Evolutionary conservation across 2,329 filamentous ascomycete species (phyloP), one percentile per base, ranked within the genome.

Genomic region (Talaromyces marneffei): DNA sequence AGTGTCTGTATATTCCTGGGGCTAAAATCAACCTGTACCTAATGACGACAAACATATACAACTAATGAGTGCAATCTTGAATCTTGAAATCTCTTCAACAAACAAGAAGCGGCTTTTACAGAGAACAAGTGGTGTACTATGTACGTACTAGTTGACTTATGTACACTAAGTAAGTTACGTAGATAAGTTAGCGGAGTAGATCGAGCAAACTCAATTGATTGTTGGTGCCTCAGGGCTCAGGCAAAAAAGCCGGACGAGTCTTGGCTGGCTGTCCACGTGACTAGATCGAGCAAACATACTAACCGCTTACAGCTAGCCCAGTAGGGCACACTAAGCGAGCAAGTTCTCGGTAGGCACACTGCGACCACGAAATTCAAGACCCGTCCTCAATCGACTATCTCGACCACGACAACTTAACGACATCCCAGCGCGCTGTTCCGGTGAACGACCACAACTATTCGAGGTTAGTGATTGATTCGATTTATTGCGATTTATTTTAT

Each of bases 341-440:
- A 75, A 77, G 73, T 23, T 71, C 70, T 59, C 57, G 57, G 60
- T 40, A 46, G 29, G 23, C 60, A 77, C 74, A 75, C 68, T 75
- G 75, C 74, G 71, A 76, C 52, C 75, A 74, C 74, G 73, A 77
- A 77, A 75, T 77, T 77, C 75, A 66, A 70, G 69, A 72, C 66
- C 65, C 69, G 69, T 70, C 74, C 71, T 71, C 68, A 71, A 69
- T 72, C 72, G 68, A 66, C 39, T 55, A 69, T 72, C 70, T 73
- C 72, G 69, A 68, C 57, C 60, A 77, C 72, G 68, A 72, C 71
- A 72, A 69, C 72, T 70, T 70, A 74, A 70, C 70, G 71, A 72
- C 61, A 60, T 70, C 70, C 69, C 71, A 69, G 69, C 72, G 73
- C 73, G 74, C 74, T 67, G 66, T 74, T 73, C 70, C 74, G 75